Percentiles rank a stretch among this genome's conserved stretches.
These are phyloP conservation scores for Aureococcus anophagefferens DNA, from an alignment of 108 stramenopile genomes.

Conservation along the genomic window DNA sequence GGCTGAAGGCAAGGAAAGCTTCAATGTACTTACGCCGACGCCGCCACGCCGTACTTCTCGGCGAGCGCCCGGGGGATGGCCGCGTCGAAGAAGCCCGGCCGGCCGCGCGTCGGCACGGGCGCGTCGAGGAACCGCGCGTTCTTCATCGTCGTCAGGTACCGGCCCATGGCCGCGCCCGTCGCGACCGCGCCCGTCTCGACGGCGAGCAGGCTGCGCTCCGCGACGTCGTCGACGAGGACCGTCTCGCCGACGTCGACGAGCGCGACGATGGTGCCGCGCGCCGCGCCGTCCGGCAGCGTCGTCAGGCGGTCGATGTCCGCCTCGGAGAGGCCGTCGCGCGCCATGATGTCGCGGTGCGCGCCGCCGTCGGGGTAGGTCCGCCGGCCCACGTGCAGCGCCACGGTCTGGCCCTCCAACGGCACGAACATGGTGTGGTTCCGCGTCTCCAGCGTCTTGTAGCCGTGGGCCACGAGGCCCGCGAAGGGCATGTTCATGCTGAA, in stretches of 20 bases:
- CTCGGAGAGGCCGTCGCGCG: too few species aligned
- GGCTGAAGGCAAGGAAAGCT: too few species aligned
- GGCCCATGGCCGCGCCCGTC: not conserved
- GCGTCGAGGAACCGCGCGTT: not conserved
- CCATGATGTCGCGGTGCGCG: slow-evolving; percentile 55
- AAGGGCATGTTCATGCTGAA: slow-evolving; percentile 74
- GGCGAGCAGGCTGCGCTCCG: not conserved
- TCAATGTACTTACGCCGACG: too few species aligned
- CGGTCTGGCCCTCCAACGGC: slow-evolving; percentile 53
- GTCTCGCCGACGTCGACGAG: not conserved
- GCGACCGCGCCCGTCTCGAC: not conserved
- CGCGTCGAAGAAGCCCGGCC: not conserved
- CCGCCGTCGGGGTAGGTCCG: slow-evolving; percentile 64
- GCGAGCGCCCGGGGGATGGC: not conserved
- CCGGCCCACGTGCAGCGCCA: slow-evolving; percentile 64
- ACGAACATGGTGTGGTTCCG: slow-evolving; percentile 71
- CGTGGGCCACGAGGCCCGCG: slow-evolving; percentile 64
- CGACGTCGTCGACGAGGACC: not conserved
- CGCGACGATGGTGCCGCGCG: not conserved
- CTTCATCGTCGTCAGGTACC: not conserved
- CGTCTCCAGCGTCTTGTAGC: slow-evolving; percentile 64
- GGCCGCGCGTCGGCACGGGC: not conserved
- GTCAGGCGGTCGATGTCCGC: not conserved
- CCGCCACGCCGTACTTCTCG: too few species aligned
- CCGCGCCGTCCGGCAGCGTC: not conserved